Evolutionary conservation across 2,329 filamentous ascomycete genomes (phyloP).

Genomic region (Fusarium sp.): DNA sequence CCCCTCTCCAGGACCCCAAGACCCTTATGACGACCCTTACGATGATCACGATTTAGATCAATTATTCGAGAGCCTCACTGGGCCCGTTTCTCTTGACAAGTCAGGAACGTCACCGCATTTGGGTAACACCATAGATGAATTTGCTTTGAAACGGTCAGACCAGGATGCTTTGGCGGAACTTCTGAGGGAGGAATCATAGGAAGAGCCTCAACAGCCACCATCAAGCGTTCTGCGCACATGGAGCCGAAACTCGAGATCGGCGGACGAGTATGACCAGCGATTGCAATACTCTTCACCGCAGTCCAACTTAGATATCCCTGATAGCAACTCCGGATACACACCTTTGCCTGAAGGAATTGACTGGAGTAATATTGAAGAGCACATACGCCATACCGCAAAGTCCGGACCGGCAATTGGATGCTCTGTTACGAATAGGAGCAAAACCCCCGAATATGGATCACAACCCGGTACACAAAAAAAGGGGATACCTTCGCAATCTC

Average conservation of each 20-base stretch:
- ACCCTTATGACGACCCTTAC: constrained; percentile 25
- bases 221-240: constrained; percentile 53
- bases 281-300: constrained; percentile 54
- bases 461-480: constrained; percentile 1
- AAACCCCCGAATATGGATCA: background rate
- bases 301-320: constrained; percentile 2
- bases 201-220: constrained; percentile 38
- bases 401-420: background rate
- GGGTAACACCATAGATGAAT: constrained; percentile 7
- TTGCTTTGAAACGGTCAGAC: constrained; percentile 27
- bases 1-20: constrained; percentile 6
- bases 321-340: constrained; percentile 11
- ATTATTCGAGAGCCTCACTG: constrained; percentile 23
- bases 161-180: constrained; percentile 35
- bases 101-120: background rate
- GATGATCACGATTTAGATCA: constrained; percentile 39
- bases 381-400: constrained; percentile 16
- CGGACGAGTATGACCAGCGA: constrained; percentile 53
- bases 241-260: constrained; percentile 53
- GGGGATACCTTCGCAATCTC: constrained; percentile 1
- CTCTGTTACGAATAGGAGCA: constrained; percentile 8
- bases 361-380: constrained; percentile 54
- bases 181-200: constrained; percentile 13
- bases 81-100: background rate
- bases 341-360: constrained; percentile 57